phyloP scores from a whole-genome alignment of 371 early-diverging fungal species.

The Mortierella sp. region DNA sequence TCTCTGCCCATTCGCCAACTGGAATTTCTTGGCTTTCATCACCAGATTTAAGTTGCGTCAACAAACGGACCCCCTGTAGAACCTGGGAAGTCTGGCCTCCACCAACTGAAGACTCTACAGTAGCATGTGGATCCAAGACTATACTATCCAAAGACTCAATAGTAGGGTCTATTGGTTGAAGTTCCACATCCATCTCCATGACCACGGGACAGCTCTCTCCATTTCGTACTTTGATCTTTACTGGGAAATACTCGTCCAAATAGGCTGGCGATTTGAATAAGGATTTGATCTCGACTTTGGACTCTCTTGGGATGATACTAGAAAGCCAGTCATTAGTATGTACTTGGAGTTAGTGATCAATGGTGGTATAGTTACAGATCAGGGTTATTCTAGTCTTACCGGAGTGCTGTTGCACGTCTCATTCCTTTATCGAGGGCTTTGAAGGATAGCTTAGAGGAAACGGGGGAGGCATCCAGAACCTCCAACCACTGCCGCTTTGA shows the following conservation, averaged over 20 bases:
- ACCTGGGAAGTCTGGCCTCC: background rate
- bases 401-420: conserved; percentile 43
- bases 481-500: conserved; percentile 40
- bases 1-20: conserved; percentile 51
- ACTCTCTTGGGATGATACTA: conserved; percentile 75
- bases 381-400: conserved; percentile 57
- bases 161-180: conserved; percentile 46
- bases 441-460: conserved; percentile 18
- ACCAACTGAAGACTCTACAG: background rate
- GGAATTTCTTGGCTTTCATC: conserved; percentile 13
- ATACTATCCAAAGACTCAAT: conserved; percentile 48
- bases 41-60: background rate
- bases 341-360: no score
- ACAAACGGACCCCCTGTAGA: conserved; percentile 18
- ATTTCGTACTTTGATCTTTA: conserved; percentile 72
- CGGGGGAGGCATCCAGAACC: background rate
- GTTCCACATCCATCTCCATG: conserved; percentile 56
- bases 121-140: conserved; percentile 33
- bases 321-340: conserved; percentile 1
- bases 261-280: conserved; percentile 72
- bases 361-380: background rate
- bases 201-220: conserved; percentile 62
- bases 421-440: conserved; percentile 35
- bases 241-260: conserved; percentile 76
- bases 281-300: conserved; percentile 70